Conservation (phyloP, 805 yeast genomes). For the Candida loeiensis region DNA sequence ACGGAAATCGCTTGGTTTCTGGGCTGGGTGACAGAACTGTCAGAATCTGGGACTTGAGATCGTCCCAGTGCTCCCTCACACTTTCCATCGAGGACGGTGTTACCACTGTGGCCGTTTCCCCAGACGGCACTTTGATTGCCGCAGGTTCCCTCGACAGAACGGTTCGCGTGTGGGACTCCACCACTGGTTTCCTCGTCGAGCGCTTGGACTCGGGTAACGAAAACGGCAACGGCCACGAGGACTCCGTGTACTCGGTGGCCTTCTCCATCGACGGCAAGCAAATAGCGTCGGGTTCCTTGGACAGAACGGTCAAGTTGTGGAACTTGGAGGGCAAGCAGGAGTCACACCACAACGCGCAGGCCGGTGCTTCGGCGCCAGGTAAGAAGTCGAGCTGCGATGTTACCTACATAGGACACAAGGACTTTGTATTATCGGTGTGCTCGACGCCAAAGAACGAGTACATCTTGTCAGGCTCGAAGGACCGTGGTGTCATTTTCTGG, state of each 20-base stretch:
- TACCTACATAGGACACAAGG: conserved; percentile 93
- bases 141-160: conserved; percentile 96
- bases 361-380: conserved; percentile 16
- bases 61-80: conserved; percentile 85
- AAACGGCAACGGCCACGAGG: conserved; percentile 90
- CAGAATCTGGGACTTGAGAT: conserved; percentile 90
- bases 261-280: conserved; percentile 89
- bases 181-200: conserved; percentile 87
- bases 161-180: conserved; percentile 95
- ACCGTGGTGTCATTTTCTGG: conserved; percentile 97
- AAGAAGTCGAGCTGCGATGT: conserved; percentile 70
- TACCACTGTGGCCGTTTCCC: conserved; percentile 95
- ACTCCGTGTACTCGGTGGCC: conserved; percentile 91
- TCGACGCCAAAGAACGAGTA: conserved; percentile 90
- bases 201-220: conserved; percentile 86
- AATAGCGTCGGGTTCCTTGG: conserved; percentile 91
- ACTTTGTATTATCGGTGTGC: conserved; percentile 90
- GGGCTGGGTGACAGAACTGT: conserved; percentile 98
- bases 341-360: conserved; percentile 18
- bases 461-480: conserved; percentile 91
- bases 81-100: conserved; percentile 95
- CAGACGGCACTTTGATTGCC: conserved; percentile 90
- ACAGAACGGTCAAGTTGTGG: conserved; percentile 95
- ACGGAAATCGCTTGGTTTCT: conserved; percentile 87
- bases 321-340: conserved; percentile 62